Evolutionary conservation across 331 rosid species (phyloP).

Genomic region (Rosa hybrid): DNA sequence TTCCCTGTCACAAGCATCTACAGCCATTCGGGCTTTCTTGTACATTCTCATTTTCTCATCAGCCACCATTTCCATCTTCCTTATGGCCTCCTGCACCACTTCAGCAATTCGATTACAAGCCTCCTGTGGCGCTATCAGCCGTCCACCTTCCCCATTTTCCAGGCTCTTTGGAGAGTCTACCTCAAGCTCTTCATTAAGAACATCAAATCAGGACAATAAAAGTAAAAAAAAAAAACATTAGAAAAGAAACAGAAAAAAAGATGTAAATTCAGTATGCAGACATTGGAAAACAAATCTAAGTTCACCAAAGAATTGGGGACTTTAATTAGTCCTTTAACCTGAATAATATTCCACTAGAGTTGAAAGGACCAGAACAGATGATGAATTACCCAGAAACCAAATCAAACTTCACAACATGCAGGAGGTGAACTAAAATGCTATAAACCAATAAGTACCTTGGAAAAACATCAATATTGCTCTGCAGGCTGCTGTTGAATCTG

Average conservation of each 20-base stretch:
- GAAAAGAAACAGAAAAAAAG: background rate
- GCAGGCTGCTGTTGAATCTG: slow-evolving; percentile 78
- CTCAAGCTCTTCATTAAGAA: slow-evolving; percentile 78
- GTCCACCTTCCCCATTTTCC: slow-evolving; percentile 87
- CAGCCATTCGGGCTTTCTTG: slow-evolving; percentile 87
- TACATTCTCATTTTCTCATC: slow-evolving; percentile 95
- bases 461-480: slow-evolving; percentile 76
- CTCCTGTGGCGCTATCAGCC: slow-evolving; percentile 90
- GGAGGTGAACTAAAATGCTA: slow-evolving; percentile 3
- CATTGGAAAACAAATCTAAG: background rate
- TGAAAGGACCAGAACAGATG: background rate
- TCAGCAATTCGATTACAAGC: slow-evolving; percentile 94
- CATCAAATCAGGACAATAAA: slow-evolving; percentile 15
- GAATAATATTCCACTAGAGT: background rate
- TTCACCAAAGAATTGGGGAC: background rate
- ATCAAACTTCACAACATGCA: background rate
- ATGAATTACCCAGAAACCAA: background rate
- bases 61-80: slow-evolving; percentile 97
- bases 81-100: slow-evolving; percentile 91
- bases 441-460: slow-evolving; percentile 62
- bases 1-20: slow-evolving; percentile 86
- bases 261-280: background rate
- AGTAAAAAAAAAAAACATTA: background rate
- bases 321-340: background rate
- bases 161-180: slow-evolving; percentile 71